Percentiles rank a stretch among this genome's conserved stretches.
Conservation (phyloP, 1,284 basidiomycete genomes). For the Vanrija humicola region DNA sequence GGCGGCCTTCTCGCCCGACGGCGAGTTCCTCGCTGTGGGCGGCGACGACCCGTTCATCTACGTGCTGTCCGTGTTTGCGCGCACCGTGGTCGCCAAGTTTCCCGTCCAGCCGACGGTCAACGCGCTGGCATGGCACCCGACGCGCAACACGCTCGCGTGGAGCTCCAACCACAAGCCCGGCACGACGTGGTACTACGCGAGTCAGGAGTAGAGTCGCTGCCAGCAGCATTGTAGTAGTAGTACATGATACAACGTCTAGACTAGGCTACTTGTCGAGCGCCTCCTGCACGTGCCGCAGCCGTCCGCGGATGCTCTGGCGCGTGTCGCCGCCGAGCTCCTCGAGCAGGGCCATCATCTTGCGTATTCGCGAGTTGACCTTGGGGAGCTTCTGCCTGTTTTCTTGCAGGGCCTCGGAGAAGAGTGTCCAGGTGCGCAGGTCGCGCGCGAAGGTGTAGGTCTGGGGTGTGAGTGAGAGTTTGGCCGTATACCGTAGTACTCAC, state of each 20-base stretch:
- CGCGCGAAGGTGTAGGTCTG: constrained; percentile 49
- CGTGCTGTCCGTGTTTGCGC: constrained; percentile 32
- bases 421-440: constrained; percentile 41
- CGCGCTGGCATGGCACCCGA: constrained; percentile 37
- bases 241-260: not conserved
- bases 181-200: constrained; percentile 30
- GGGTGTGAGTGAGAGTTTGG: not conserved
- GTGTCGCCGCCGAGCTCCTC: constrained; percentile 37
- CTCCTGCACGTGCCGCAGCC: constrained; percentile 28
- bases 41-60: constrained; percentile 36
- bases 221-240: not conserved
- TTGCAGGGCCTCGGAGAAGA: constrained; percentile 33
- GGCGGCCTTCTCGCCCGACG: constrained; percentile 36
- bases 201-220: constrained; percentile 22
- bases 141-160: constrained; percentile 35
- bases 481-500: constrained; percentile 33
- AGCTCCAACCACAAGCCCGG: constrained; percentile 23
- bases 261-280: constrained; percentile 19
- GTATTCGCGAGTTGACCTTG: constrained; percentile 27
- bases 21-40: constrained; percentile 39
- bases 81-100: constrained; percentile 25
- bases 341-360: constrained; percentile 24
- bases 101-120: constrained; percentile 26
- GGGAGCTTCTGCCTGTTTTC: constrained; percentile 14
- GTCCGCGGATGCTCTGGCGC: constrained; percentile 33